Base-by-base conservation (phyloP, 2,329 filamentous ascomycete species). In the Neurospora sp. region DNA sequence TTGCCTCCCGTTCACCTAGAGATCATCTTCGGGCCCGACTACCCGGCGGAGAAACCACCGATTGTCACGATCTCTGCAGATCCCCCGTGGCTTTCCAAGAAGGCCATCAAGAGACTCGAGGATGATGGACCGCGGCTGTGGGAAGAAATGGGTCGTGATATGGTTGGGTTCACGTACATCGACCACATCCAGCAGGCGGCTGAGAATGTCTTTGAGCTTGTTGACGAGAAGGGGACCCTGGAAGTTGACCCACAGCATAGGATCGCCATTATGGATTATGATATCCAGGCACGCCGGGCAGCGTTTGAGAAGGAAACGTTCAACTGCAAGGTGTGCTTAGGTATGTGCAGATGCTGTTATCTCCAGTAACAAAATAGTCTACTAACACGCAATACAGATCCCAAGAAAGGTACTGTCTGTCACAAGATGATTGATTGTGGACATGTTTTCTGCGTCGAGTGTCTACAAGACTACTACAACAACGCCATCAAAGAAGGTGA, bases 391-490 rank as follows among this genome's bases (percentile, higher is more conserved):
- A 9, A 17, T 11, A 11, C 70, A 86, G 95, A 98, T 79, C 93
- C 93, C 0, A 97, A 97, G 80, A 97, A 96, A 78, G 96, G 96
- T 1, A 80, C 83, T 0, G 86, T 84, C 11, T 98, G 96, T 78
- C 91, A 98, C 81, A 87, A 88, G 58, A 90, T 98, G 85, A 81
- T 91, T 66, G 89, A 90, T 71, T 99, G 96, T 79, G 89, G 88
- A 0, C 95, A 99, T 78, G 93, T 98, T 43, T 99, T 98, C 77
- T 99, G 96, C 79, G 82, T 90, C 19, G 80, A 88, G n/a, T 99
- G 96, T 77, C 83, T 99, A 2, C 90, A 92, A 73, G 93, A 95
- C 75, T 97, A 95, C 75, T 98, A 97, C 84, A 93, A 91, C 74
- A 90, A 89, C 73, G 93, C 93, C 74, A 97, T 99, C 75, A 88